Evolutionary conservation across 2,329 filamentous ascomycete genomes (phyloP).

Genomic region (Penicillium occitanis): DNA sequence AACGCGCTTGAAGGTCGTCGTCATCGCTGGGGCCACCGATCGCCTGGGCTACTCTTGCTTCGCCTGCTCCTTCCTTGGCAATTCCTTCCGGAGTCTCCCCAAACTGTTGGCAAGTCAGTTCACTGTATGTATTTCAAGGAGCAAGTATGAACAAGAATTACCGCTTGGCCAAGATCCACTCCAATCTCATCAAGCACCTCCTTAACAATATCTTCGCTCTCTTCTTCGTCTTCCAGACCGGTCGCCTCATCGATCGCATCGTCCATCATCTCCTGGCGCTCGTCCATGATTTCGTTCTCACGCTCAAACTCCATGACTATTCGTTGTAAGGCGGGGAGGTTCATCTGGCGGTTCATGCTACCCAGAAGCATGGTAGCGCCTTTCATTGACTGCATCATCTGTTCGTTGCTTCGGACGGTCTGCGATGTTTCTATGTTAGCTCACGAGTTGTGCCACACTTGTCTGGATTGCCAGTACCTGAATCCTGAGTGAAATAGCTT

Average conservation of each 20-base stretch:
- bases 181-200: constrained; percentile 97
- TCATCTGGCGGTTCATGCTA: constrained; percentile 98
- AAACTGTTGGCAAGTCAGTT: constrained; percentile 57
- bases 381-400: constrained; percentile 99
- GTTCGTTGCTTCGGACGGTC: constrained; percentile 97
- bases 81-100: constrained; percentile 87
- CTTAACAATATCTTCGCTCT: constrained; percentile 94
- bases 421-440: constrained; percentile 41
- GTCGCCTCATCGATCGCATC: constrained; percentile 97
- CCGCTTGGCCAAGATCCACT: constrained; percentile 83
- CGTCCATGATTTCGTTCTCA: constrained; percentile 99
- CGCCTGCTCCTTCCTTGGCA: constrained; percentile 69
- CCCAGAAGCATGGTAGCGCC: constrained; percentile 88
- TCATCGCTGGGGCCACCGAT: constrained; percentile 66
- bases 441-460: neutral
- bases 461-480: constrained; percentile 60
- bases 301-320: constrained; percentile 99
- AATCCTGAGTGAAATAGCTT: constrained; percentile 91
- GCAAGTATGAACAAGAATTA: constrained; percentile 51
- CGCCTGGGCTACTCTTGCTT: constrained; percentile 81
- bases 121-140: neutral
- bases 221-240: constrained; percentile 85
- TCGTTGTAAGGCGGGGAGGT: constrained; percentile 87
- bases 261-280: constrained; percentile 99
- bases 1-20: constrained; percentile 87